phyloP scores from a whole-genome alignment of 768 basidiomycete genomes.

The Mycena polygramma region DNA sequence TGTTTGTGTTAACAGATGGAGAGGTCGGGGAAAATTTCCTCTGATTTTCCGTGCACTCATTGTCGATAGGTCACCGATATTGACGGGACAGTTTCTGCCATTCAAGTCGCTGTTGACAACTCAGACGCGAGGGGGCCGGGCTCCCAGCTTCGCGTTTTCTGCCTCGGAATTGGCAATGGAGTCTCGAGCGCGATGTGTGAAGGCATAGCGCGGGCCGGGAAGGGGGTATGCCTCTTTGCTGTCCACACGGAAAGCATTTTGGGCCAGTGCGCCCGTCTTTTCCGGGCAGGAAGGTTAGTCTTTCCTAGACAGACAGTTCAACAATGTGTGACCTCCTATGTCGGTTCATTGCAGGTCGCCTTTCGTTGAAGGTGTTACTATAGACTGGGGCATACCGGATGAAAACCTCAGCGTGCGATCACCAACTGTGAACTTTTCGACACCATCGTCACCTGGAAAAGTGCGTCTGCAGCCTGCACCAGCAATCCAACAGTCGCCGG shows the following conservation, averaged over 20 bases:
- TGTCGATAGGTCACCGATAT: constrained; percentile 39
- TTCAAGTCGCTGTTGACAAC: constrained; percentile 48
- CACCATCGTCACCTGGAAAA: constrained; percentile 32
- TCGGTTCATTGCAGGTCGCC: constrained; percentile 38
- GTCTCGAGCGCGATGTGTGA: constrained; percentile 67
- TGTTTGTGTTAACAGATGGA: constrained; percentile 75
- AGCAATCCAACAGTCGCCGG: constrained; percentile 52
- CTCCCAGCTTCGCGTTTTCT: constrained; percentile 63
- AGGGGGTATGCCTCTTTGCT: constrained; percentile 65
- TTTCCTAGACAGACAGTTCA: too few relatives aligned
- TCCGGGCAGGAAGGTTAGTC: constrained; percentile 57
- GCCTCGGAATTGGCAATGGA: constrained; percentile 67
- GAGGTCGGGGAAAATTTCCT: constrained; percentile 45
- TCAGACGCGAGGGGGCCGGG: constrained; percentile 39
- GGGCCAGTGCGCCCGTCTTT: constrained; percentile 62
- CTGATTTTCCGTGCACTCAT: constrained; percentile 4
- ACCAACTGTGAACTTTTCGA: constrained; percentile 38
- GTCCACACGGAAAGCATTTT: constrained; percentile 58
- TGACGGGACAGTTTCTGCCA: constrained; percentile 40
- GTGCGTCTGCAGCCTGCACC: constrained; percentile 46
- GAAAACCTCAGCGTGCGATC: constrained; percentile 37
- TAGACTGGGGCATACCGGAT: constrained; percentile 64
- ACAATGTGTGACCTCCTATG: too few relatives aligned
- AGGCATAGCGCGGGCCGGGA: constrained; percentile 66
- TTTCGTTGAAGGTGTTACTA: constrained; percentile 56